Conservation (phyloP, 2,329 filamentous ascomycete genomes). For the Dryadomyces quercus-mongolicae region DNA sequence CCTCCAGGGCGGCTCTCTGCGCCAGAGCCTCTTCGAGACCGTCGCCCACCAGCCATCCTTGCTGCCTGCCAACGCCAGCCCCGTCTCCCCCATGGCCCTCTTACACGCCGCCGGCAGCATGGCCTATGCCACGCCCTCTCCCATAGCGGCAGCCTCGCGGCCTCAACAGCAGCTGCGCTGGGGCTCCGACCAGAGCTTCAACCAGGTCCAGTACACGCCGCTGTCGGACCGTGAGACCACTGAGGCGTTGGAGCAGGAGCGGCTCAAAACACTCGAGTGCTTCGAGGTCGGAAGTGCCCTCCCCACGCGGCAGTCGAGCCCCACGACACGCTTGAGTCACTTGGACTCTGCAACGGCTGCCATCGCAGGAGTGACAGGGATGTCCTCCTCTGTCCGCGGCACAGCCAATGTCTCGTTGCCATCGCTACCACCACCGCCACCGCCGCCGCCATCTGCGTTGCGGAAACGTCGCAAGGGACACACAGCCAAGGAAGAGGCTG, state of each 20-base stretch:
- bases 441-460: slow-evolving; percentile 10
- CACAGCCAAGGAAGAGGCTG: neutral
- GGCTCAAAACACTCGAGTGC: slow-evolving; percentile 44
- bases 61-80: neutral
- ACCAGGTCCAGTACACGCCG: slow-evolving; percentile 38
- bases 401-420: slow-evolving; percentile 25
- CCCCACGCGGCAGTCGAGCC: slow-evolving; percentile 48
- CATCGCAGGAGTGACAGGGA: slow-evolving; percentile 9
- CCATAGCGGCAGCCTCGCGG: neutral
- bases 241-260: slow-evolving; percentile 41
- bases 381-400: slow-evolving; percentile 20
- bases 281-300: slow-evolving; percentile 46
- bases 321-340: slow-evolving; percentile 20
- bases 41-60: neutral
- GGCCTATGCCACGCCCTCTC: neutral
- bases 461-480: slow-evolving; percentile 42
- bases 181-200: slow-evolving; percentile 59
- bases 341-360: neutral
- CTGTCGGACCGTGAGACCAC: slow-evolving; percentile 42
- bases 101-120: neutral
- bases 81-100: neutral
- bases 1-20: slow-evolving; percentile 29
- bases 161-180: slow-evolving; percentile 14
- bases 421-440: neutral
- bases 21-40: neutral